These are phyloP conservation scores for Obelidium mucronatum DNA, from an alignment of 192 early-diverging fungal species.

Conservation along the genomic window DNA sequence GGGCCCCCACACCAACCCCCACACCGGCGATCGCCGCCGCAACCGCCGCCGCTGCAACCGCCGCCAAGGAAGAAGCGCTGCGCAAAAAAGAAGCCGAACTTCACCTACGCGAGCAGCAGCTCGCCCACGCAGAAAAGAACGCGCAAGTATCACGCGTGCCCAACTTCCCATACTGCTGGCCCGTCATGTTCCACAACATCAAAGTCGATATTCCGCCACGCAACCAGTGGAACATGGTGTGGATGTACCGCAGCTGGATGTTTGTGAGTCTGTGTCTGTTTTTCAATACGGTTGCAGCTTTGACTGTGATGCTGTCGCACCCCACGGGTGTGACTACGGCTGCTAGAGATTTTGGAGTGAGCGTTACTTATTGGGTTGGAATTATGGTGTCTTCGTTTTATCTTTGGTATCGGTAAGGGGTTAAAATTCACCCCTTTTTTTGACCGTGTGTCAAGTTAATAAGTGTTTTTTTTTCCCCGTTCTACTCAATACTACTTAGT, in stretches of 20 bases:
- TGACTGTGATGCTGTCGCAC: constrained; percentile 30
- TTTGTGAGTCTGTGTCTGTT: not conserved
- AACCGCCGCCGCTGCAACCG: not conserved
- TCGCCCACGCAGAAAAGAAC: not conserved
- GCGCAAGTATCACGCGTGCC: not conserved
- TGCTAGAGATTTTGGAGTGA: constrained; percentile 34
- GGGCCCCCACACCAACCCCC: too few relatives aligned
- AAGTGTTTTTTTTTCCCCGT: too few relatives aligned
- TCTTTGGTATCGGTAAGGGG: constrained; percentile 36
- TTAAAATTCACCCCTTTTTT: too few relatives aligned
- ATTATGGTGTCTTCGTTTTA: constrained; percentile 20
- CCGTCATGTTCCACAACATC: constrained; percentile 41
- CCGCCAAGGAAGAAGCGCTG: constrained; percentile 25
- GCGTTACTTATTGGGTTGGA: constrained; percentile 24
- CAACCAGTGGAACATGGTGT: constrained; percentile 2
- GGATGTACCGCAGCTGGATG: constrained; percentile 24
- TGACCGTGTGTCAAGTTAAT: too few relatives aligned
- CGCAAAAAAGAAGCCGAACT: constrained; percentile 26
- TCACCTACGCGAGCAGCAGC: constrained; percentile 13
- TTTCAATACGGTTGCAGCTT: constrained; percentile 17
- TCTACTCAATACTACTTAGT: not conserved
- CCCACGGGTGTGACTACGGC: constrained; percentile 28
- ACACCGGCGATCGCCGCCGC: not conserved
- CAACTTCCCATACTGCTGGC: constrained; percentile 39
- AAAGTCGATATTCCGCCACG: constrained; percentile 31